Conservation (phyloP, 306 rosid genomes). For the Cucurbita pepo region DNA sequence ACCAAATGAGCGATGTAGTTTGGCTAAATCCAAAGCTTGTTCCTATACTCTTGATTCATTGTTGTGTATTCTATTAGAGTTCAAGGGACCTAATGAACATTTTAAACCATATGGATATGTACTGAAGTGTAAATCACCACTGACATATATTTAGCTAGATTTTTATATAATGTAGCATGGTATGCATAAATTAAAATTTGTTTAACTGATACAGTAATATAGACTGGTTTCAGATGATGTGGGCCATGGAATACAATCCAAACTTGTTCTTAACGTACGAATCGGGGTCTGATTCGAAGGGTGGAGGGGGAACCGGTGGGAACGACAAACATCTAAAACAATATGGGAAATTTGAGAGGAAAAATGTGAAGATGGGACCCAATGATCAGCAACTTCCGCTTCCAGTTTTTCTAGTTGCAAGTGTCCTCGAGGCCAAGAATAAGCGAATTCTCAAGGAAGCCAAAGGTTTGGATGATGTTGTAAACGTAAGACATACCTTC, state of each 20-base stretch:
- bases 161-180: neutral
- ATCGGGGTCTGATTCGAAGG: slow-evolving; percentile 15
- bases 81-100: neutral
- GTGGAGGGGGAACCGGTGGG: slow-evolving; percentile 12
- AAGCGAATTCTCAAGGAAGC: slow-evolving; percentile 69
- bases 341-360: slow-evolving; percentile 83
- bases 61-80: neutral
- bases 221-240: slow-evolving; percentile 87
- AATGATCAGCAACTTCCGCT: slow-evolving; percentile 34
- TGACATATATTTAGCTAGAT: neutral
- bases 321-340: slow-evolving; percentile 50
- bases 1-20: too few species aligned
- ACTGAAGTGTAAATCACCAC: neutral
- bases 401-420: slow-evolving; percentile 73
- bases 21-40: neutral
- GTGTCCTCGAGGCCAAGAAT: slow-evolving; percentile 72
- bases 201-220: slow-evolving; percentile 33
- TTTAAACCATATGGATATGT: neutral
- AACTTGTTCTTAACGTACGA: slow-evolving; percentile 42
- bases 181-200: neutral
- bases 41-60: neutral
- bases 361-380: slow-evolving; percentile 38
- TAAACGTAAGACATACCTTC: slow-evolving; percentile 28
- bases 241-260: slow-evolving; percentile 99
- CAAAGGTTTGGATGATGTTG: slow-evolving; percentile 86